Evolutionary conservation across 2,329 filamentous ascomycete species (phyloP).

Genomic region (Fusarium sp.): DNA sequence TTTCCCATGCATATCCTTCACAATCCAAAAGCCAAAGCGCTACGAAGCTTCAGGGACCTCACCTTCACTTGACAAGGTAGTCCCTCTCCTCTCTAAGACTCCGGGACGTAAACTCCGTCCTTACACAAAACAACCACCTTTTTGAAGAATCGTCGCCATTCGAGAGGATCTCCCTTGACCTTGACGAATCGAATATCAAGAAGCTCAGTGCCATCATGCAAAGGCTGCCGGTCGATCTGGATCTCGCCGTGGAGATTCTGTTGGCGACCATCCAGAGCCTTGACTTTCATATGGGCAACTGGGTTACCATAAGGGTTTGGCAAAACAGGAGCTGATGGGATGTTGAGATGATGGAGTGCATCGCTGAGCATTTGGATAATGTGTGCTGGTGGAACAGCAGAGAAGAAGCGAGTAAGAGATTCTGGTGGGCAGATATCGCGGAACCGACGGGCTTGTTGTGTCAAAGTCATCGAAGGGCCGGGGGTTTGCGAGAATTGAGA

Average conservation of each 20-base stretch:
- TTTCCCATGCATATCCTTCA: slow-evolving; percentile 16
- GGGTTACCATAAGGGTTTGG: slow-evolving; percentile 64
- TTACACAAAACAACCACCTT: slow-evolving; percentile 89
- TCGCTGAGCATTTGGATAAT: slow-evolving; percentile 84
- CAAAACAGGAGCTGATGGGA: slow-evolving; percentile 71
- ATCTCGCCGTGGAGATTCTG: slow-evolving; percentile 82
- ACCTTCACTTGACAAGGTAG: slow-evolving; percentile 27
- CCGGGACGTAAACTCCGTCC: slow-evolving; percentile 76
- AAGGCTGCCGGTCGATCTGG: slow-evolving; percentile 72
- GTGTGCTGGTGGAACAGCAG: slow-evolving; percentile 77
- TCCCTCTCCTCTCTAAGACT: slow-evolving; percentile 50
- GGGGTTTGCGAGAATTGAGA: slow-evolving; percentile 85
- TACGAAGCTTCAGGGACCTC: neutral
- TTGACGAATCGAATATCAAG: slow-evolving; percentile 93
- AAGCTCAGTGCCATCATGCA: slow-evolving; percentile 68
- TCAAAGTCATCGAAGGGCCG: slow-evolving; percentile 82
- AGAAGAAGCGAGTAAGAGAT: slow-evolving; percentile 92
- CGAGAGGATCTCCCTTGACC: slow-evolving; percentile 92
- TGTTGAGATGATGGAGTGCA: slow-evolving; percentile 85
- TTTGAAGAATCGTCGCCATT: slow-evolving; percentile 98
- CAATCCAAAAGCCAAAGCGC: neutral
- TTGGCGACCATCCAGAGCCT: slow-evolving; percentile 76
- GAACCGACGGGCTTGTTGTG: slow-evolving; percentile 89
- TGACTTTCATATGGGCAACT: slow-evolving; percentile 75
- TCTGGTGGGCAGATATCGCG: slow-evolving; percentile 90